Evolutionary conservation across 1,139 yeast species (phyloP), one percentile per base, ranked within the genome.

Genomic region (Suhomyces wounanorum): DNA sequence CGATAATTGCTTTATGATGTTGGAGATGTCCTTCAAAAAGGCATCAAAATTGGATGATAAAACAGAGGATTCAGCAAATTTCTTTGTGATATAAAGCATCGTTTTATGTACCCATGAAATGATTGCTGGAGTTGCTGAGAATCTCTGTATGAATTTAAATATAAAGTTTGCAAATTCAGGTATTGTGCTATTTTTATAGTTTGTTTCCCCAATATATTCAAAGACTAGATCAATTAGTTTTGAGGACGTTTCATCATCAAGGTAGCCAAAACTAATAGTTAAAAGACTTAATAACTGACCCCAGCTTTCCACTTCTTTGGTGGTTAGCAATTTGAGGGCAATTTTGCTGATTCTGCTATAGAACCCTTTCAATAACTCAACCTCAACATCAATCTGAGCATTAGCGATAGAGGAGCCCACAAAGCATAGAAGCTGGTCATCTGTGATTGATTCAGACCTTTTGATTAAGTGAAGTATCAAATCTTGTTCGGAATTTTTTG

Each of bases 11-110:
- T 44, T 45, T 8, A 65, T 45, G 21, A 66, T 59, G 5, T 52
- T 51, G 17, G 57, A 55, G 13, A 71, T 60, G 1, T 53, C 51
- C 1, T 48, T 52, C 46, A 75, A 51, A 45, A 73, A 71, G 0
- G 41, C 23, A 36, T 60, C 51, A 56, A 83, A 80, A 10, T 68
- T 63, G 0, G 48, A 52, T 0, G 80, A 67, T 13, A 79, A 59
- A 5, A 55, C 58, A 0, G 62, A 58, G 3, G 70, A 65, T 59
- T 85, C 89, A 1, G 94, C 85, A 57, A 85, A 75, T 52, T 77
- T 73, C 59, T 82, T 85, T 10, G 92, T 87, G 39, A 85, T 72
- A 60, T 79, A 84, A 8, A 87, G 64, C 58, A 80, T 72, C 3
- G 83, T 72, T 56, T 83, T 81, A 52, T 74, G 72, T 26, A 77